A percentile compares a stretch with the other conserved stretches of the same genome.
These are phyloP conservation scores for Boletus speciosus DNA, from an alignment of 768 basidiomycete species.

Conservation along the genomic window DNA sequence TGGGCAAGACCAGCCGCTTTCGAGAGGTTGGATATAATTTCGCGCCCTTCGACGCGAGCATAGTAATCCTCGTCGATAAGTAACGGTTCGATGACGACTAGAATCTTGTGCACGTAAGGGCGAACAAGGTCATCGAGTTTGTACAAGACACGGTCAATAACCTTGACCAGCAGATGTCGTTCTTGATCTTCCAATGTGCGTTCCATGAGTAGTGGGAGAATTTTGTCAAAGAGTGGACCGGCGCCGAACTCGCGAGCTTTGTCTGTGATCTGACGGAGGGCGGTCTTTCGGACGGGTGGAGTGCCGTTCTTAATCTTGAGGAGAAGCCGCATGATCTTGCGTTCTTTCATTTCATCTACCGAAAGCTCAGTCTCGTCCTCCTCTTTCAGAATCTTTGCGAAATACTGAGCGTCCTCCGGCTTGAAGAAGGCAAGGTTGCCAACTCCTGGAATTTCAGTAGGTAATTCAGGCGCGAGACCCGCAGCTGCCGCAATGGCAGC, in stretches of 20 bases:
- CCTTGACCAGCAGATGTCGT: slow-evolving; percentile 95
- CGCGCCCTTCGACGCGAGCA: slow-evolving; percentile 95
- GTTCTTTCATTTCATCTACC: slow-evolving; percentile 98
- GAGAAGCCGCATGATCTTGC: slow-evolving; percentile 97
- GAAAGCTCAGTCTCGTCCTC: slow-evolving; percentile 91
- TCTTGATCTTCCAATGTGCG: slow-evolving; percentile 97
- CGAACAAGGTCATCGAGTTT: slow-evolving; percentile 98
- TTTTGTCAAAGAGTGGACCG: slow-evolving; percentile 97
- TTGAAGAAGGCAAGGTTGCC: slow-evolving; percentile 98
- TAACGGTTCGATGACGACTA: slow-evolving; percentile 98
- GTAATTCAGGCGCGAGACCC: slow-evolving; percentile 87
- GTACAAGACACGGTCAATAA: slow-evolving; percentile 97
- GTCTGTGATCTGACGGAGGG: slow-evolving; percentile 96
- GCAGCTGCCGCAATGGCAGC: slow-evolving; percentile 86
- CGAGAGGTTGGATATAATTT: slow-evolving; percentile 98
- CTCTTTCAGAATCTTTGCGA: slow-evolving; percentile 92
- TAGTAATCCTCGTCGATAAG: slow-evolving; percentile 98
- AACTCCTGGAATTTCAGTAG: slow-evolving; percentile 97
- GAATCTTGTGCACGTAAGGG: slow-evolving; percentile 98
- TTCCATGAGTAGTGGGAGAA: slow-evolving; percentile 96
- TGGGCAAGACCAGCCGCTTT: slow-evolving; percentile 99
- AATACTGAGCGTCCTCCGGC: slow-evolving; percentile 96
- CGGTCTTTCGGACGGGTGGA: slow-evolving; percentile 96
- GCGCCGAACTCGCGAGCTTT: slow-evolving; percentile 98
- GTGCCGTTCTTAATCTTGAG: slow-evolving; percentile 99